phyloP scores from a whole-genome alignment of 1,139 yeast species.

The Kodamaea alishanica region DNA sequence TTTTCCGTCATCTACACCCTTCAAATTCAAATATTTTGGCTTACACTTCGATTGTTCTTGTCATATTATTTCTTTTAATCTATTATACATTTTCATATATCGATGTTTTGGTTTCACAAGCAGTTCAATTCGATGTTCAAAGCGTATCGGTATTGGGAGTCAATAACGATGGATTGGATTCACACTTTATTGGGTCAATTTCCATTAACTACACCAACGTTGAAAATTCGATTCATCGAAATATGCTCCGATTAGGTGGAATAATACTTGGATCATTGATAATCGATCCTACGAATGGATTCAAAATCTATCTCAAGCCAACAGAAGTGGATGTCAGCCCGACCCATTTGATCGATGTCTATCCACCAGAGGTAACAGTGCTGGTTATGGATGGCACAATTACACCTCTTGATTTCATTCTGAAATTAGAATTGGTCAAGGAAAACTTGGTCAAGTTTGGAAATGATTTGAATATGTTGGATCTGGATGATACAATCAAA shows the following conservation, averaged over 20 bases:
- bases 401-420: conserved; percentile 26
- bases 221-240: conserved; percentile 18
- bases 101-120: conserved; percentile 14
- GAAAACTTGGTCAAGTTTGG: conserved; percentile 20
- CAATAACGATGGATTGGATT: conserved; percentile 22
- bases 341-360: conserved; percentile 24
- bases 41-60: conserved; percentile 7
- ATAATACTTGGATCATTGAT: conserved; percentile 22
- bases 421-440: conserved; percentile 20
- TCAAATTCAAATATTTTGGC: neutral
- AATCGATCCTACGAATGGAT: conserved; percentile 21
- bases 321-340: conserved; percentile 15
- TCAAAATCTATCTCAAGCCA: conserved; percentile 22
- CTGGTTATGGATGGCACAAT: conserved; percentile 19
- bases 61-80: conserved; percentile 13
- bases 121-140: conserved; percentile 20
- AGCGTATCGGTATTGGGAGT: conserved; percentile 19
- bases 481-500: conserved; percentile 7
- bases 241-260: conserved; percentile 20
- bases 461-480: conserved; percentile 11
- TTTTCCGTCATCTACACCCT: neutral
- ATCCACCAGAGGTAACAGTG: conserved; percentile 25
- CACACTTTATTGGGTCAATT: conserved; percentile 24
- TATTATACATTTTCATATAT: conserved; percentile 18
- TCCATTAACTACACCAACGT: conserved; percentile 25